A percentile compares a stretch with the other conserved stretches of the same genome.
These are phyloP conservation scores for Ophiocordyceps camponoti-floridani DNA, from an alignment of 2,329 filamentous ascomycete species.

Conservation along the genomic window DNA sequence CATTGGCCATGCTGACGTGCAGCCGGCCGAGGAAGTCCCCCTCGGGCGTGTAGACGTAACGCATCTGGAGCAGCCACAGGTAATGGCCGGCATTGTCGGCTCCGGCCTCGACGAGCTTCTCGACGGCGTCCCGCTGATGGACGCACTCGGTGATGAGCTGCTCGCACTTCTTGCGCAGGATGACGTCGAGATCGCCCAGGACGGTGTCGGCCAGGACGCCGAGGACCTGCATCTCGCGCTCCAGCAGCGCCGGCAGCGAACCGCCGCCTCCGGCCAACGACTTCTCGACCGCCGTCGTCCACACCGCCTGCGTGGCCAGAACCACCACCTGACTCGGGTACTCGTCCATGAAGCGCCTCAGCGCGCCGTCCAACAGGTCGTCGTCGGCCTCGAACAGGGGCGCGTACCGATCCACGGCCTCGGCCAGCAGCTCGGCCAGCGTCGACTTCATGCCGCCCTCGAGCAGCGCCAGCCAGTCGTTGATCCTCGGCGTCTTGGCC, in stretches of 20 bases:
- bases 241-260: slow-evolving; percentile 53
- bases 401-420: slow-evolving; percentile 69
- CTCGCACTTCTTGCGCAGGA: slow-evolving; percentile 90
- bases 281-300: slow-evolving; percentile 75
- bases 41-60: slow-evolving; percentile 72
- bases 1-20: slow-evolving; percentile 92
- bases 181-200: slow-evolving; percentile 69
- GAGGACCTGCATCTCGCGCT: slow-evolving; percentile 71
- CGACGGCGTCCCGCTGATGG: slow-evolving; percentile 85
- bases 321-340: slow-evolving; percentile 95
- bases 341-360: slow-evolving; percentile 63
- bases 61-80: slow-evolving; percentile 92
- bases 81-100: slow-evolving; percentile 67
- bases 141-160: slow-evolving; percentile 98
- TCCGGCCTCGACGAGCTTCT: slow-evolving; percentile 61
- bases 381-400: slow-evolving; percentile 55
- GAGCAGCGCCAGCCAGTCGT: slow-evolving; percentile 92
- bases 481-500: slow-evolving; percentile 87
- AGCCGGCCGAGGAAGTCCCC: slow-evolving; percentile 71
- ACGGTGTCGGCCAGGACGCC: slow-evolving; percentile 77
- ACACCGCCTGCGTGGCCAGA: slow-evolving; percentile 80
- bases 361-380: slow-evolving; percentile 50
- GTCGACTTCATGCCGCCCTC: slow-evolving; percentile 90
- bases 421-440: slow-evolving; percentile 73
- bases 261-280: slow-evolving; percentile 55